A percentile compares a stretch with the other conserved stretches of the same genome.
Conservation (phyloP, 2,329 filamentous ascomycete species). For the Xylaria sp. region DNA sequence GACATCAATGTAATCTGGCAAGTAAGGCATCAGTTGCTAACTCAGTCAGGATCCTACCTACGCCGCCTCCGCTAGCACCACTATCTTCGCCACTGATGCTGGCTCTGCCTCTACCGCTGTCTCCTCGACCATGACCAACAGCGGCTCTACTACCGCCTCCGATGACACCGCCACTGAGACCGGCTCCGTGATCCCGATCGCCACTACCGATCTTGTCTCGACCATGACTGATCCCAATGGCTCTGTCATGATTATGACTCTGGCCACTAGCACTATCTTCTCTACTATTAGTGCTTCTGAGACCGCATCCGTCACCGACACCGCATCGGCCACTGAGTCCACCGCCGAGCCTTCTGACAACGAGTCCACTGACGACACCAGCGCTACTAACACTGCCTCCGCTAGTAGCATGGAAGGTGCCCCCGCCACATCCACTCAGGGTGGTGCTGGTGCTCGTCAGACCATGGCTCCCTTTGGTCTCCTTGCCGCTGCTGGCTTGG, state of each 20-base stretch:
- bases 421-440: conserved; percentile 4
- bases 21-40: conserved; percentile 4
- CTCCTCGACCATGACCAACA: conserved; percentile 16
- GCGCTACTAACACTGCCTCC: conserved; percentile 21
- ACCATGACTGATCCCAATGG: conserved; percentile 20
- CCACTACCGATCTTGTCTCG: conserved; percentile 15
- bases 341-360: conserved; percentile 15
- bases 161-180: conserved; percentile 16
- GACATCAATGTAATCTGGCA: too few species aligned
- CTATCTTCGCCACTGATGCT: conserved; percentile 18
- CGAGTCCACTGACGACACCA: conserved; percentile 22
- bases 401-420: conserved; percentile 12
- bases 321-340: conserved; percentile 18
- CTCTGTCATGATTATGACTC: conserved; percentile 18
- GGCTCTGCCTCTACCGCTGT: conserved; percentile 3
- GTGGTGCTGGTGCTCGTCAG: conserved; percentile 18
- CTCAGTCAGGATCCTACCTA: conserved; percentile 7
- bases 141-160: conserved; percentile 16
- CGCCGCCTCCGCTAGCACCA: conserved; percentile 13
- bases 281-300: conserved; percentile 16
- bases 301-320: conserved; percentile 16
- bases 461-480: conserved; percentile 30
- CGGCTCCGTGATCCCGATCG: conserved; percentile 9
- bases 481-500: conserved; percentile 30
- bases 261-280: conserved; percentile 24